Evolutionary conservation across 805 yeast genomes (phyloP).

Genomic region (Hanseniaspora clermontiae): DNA sequence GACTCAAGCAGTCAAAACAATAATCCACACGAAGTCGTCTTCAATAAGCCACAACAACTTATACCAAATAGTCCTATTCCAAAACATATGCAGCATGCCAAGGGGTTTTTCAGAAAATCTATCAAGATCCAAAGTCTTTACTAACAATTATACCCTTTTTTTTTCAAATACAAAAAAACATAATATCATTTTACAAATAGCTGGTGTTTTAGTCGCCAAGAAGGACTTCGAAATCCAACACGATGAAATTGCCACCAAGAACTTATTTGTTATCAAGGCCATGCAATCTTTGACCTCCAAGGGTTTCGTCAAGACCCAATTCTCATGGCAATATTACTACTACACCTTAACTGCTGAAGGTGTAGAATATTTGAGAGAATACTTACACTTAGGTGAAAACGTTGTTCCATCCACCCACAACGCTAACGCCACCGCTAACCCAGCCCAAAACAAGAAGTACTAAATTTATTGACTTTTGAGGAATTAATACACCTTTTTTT

Average conservation of each 20-base stretch:
- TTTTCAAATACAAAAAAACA: not conserved
- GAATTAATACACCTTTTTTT: not conserved
- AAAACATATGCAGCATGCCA: too few relatives aligned
- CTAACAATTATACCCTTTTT: conserved; percentile 9
- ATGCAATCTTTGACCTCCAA: conserved; percentile 97
- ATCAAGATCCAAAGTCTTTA: not conserved
- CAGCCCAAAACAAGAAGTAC: conserved; percentile 47
- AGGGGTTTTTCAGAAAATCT: too few relatives aligned
- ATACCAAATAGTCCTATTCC: too few relatives aligned
- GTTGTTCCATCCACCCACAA: conserved; percentile 96
- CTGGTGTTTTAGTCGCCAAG: conserved; percentile 99
- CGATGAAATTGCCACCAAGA: conserved; percentile 95
- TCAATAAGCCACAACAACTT: too few relatives aligned
- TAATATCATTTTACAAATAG: conserved; percentile 32
- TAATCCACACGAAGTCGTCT: too few relatives aligned
- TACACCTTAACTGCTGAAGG: conserved; percentile 99
- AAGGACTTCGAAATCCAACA: conserved; percentile 97
- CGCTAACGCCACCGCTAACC: conserved; percentile 74
- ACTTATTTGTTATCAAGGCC: conserved; percentile 97
- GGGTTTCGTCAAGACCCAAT: conserved; percentile 99
- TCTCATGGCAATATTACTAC: conserved; percentile 99
- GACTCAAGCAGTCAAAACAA: too few relatives aligned
- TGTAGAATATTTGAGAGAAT: conserved; percentile 94
- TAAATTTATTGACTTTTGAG: conserved; percentile 12
- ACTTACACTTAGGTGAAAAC: conserved; percentile 97